Evolutionary conservation across 2,329 filamentous ascomycete genomes (phyloP).

Genomic region (Zopfia rhizophila): DNA sequence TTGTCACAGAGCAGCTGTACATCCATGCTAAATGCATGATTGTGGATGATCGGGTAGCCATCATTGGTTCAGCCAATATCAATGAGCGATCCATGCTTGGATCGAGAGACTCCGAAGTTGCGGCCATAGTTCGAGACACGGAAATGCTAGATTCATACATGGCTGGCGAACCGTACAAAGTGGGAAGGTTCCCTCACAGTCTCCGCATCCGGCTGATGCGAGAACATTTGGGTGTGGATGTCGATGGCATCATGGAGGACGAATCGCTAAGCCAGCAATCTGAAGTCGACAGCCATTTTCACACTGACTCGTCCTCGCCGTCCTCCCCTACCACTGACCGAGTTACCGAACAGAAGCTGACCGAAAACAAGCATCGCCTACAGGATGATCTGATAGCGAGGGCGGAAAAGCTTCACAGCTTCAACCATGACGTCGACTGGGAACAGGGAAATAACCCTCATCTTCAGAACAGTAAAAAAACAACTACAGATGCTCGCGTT

Average conservation of each 20-base stretch:
- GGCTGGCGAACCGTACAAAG: constrained; percentile 87
- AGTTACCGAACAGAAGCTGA: constrained; percentile 52
- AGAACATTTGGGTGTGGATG: constrained; percentile 94
- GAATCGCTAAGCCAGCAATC: constrained; percentile 46
- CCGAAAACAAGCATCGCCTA: constrained; percentile 52
- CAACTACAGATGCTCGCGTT: constrained; percentile 68
- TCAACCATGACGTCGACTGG: constrained; percentile 79
- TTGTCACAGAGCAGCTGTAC: constrained; percentile 96
- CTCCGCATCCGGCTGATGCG: constrained; percentile 94
- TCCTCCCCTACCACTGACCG: constrained; percentile 46
- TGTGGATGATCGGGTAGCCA: constrained; percentile 89
- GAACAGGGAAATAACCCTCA: constrained; percentile 68
- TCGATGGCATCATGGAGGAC: constrained; percentile 75
- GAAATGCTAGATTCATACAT: constrained; percentile 93
- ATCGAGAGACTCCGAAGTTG: constrained; percentile 89
- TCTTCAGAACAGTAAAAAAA: constrained; percentile 64
- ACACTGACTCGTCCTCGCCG: constrained; percentile 47
- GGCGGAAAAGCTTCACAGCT: constrained; percentile 70
- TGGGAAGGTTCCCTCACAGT: constrained; percentile 92
- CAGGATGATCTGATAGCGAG: constrained; percentile 68
- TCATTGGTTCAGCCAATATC: constrained; percentile 98
- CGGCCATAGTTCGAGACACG: constrained; percentile 88
- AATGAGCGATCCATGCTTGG: constrained; percentile 97
- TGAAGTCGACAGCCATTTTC: constrained; percentile 73
- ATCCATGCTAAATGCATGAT: constrained; percentile 98